phyloP scores from a whole-genome alignment of 1,284 basidiomycete species.

The Coniferiporia weirii region DNA sequence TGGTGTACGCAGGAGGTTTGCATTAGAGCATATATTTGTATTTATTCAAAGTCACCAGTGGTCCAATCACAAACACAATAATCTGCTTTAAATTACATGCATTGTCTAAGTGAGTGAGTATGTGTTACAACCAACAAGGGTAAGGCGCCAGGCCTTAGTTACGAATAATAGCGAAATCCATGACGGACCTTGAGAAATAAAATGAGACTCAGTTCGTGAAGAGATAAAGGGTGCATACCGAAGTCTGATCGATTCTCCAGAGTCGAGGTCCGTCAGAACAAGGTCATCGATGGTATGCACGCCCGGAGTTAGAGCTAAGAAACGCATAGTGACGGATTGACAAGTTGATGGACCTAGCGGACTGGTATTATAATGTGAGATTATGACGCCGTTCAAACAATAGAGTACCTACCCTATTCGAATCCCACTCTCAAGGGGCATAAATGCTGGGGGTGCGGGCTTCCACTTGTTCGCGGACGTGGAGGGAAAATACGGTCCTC shows the following conservation, averaged over 20 bases:
- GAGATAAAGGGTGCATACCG: constrained; percentile 39
- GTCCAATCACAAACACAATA: background rate
- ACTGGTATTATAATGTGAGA: constrained; percentile 32
- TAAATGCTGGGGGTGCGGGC: constrained; percentile 51
- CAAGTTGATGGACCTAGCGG: constrained; percentile 77
- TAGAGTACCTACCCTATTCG: constrained; percentile 64
- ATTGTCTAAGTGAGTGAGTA: background rate
- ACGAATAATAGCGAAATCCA: constrained; percentile 16
- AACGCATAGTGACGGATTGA: constrained; percentile 83
- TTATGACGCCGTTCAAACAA: background rate
- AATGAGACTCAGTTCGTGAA: background rate
- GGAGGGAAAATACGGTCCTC: constrained; percentile 3
- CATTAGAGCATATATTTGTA: constrained; percentile 31
- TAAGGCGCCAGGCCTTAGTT: background rate
- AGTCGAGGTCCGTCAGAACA: constrained; percentile 69
- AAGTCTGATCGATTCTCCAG: constrained; percentile 67
- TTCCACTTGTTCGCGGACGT: constrained; percentile 29
- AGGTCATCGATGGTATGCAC: constrained; percentile 74
- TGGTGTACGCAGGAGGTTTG: constrained; percentile 44
- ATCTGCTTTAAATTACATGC: constrained; percentile 4
- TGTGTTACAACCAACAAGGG: background rate
- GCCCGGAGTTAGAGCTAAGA: constrained; percentile 75
- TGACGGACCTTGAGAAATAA: constrained; percentile 12
- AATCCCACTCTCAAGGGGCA: constrained; percentile 77
- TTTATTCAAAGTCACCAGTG: background rate